Conservation (phyloP, 2,329 filamentous ascomycete species). For the Aspergillus sp. region DNA sequence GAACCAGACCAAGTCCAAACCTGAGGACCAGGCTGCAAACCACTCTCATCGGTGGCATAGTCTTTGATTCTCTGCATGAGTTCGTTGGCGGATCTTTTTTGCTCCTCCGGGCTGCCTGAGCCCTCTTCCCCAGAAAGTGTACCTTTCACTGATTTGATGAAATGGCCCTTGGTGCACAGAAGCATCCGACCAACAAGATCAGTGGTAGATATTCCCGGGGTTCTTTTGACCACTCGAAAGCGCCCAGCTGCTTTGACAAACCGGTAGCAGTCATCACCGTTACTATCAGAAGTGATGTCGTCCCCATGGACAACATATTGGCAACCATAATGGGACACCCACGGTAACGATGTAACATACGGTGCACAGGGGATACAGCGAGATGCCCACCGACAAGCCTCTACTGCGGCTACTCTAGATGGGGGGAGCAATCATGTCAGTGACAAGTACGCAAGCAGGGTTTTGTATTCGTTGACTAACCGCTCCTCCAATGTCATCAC, state of each 20-base stretch:
- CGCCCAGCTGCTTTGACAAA: slow-evolving; percentile 91
- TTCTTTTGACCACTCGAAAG: slow-evolving; percentile 96
- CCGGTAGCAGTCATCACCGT: slow-evolving; percentile 93
- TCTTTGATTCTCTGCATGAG: slow-evolving; percentile 75
- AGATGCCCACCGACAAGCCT: slow-evolving; percentile 94
- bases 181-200: slow-evolving; percentile 98
- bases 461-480: slow-evolving; percentile 33
- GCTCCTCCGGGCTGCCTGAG: slow-evolving; percentile 63
- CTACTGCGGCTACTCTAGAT: slow-evolving; percentile 73
- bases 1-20: slow-evolving; percentile 74
- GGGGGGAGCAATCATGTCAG: slow-evolving; percentile 2
- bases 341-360: slow-evolving; percentile 89
- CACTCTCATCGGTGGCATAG: slow-evolving; percentile 84
- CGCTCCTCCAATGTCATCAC: slow-evolving; percentile 94
- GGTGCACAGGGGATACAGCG: slow-evolving; percentile 77
- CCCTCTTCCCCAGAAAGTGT: slow-evolving; percentile 69
- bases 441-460: neutral
- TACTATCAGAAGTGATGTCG: slow-evolving; percentile 92
- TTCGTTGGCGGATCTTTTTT: slow-evolving; percentile 56
- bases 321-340: slow-evolving; percentile 94
- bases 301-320: slow-evolving; percentile 94
- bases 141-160: slow-evolving; percentile 74
- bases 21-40: slow-evolving; percentile 70
- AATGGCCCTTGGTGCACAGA: slow-evolving; percentile 89
- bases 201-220: slow-evolving; percentile 93